These are phyloP conservation scores for Sporobolomyces roseus DNA, from an alignment of 768 basidiomycete genomes.

Conservation along the genomic window DNA sequence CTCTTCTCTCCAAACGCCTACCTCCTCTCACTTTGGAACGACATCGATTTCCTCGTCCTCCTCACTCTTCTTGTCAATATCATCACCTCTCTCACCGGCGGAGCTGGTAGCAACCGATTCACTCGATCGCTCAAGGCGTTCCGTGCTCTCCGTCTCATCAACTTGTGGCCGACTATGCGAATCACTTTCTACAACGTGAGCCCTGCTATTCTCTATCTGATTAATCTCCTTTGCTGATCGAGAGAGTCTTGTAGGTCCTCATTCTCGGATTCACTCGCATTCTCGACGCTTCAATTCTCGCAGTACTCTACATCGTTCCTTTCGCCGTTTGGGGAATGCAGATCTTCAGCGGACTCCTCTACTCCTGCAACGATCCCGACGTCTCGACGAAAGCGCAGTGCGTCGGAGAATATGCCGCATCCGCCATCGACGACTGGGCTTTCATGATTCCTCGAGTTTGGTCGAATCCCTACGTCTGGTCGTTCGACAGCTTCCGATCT, in stretches of 20 bases:
- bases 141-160: slow-evolving; percentile 82
- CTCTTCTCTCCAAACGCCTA: slow-evolving; percentile 88
- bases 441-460: slow-evolving; percentile 82
- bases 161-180: slow-evolving; percentile 78
- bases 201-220: neutral
- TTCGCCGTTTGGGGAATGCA: slow-evolving; percentile 83
- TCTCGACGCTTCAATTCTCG: slow-evolving; percentile 80
- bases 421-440: slow-evolving; percentile 56
- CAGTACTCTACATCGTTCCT: slow-evolving; percentile 60
- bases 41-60: slow-evolving; percentile 82
- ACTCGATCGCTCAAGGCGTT: slow-evolving; percentile 82
- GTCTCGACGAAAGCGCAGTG: slow-evolving; percentile 63
- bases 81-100: slow-evolving; percentile 22
- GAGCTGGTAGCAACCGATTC: slow-evolving; percentile 57
- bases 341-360: slow-evolving; percentile 81
- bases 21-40: slow-evolving; percentile 84
- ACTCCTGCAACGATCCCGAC: slow-evolving; percentile 70
- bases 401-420: slow-evolving; percentile 63
- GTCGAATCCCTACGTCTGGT: slow-evolving; percentile 81
- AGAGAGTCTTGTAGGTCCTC: slow-evolving; percentile 57
- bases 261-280: slow-evolving; percentile 80
- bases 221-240: neutral
- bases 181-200: slow-evolving; percentile 62
- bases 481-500: slow-evolving; percentile 78
- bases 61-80: slow-evolving; percentile 50